Conservation (phyloP, 805 yeast genomes). For the Starmerella apis region DNA sequence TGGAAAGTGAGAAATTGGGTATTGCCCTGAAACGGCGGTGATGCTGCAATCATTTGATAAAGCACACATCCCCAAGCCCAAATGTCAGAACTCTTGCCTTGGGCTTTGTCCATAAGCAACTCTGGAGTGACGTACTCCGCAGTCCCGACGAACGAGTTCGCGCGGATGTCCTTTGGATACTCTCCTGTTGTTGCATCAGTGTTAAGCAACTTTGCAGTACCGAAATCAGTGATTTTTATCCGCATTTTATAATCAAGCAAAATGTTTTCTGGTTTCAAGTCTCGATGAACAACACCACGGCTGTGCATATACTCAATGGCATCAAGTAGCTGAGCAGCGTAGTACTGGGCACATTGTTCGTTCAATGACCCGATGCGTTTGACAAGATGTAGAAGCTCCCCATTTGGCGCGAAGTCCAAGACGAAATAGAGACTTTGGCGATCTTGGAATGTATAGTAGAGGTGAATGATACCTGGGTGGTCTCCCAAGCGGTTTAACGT, state of each 20-base stretch:
- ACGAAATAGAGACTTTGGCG: conserved; percentile 79
- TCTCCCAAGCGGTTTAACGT: conserved; percentile 78
- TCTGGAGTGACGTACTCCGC: conserved; percentile 97
- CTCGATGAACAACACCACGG: conserved; percentile 85
- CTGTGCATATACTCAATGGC: conserved; percentile 81
- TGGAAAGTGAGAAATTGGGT: conserved; percentile 83
- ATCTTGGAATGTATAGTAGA: conserved; percentile 92
- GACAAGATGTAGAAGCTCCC: conserved; percentile 77
- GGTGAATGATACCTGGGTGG: conserved; percentile 88
- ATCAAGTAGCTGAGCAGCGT: conserved; percentile 79
- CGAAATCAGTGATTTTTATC: conserved; percentile 89
- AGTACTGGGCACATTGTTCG: conserved; percentile 66
- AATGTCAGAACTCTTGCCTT: conserved; percentile 77
- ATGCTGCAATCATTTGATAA: conserved; percentile 70
- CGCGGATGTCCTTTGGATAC: conserved; percentile 34
- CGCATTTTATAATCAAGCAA: conserved; percentile 75
- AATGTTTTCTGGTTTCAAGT: conserved; percentile 89
- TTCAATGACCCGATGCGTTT: conserved; percentile 55
- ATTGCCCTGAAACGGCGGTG: conserved; percentile 80
- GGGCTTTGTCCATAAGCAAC: conserved; percentile 59
- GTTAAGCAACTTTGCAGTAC: conserved; percentile 80
- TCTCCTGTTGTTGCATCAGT: conserved; percentile 25
- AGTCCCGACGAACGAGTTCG: conserved; percentile 82
- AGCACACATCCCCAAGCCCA: conserved; percentile 92
- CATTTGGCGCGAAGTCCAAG: conserved; percentile 86